Base-by-base conservation (phyloP, 306 rosid genomes). In the Parietaria judaica region DNA sequence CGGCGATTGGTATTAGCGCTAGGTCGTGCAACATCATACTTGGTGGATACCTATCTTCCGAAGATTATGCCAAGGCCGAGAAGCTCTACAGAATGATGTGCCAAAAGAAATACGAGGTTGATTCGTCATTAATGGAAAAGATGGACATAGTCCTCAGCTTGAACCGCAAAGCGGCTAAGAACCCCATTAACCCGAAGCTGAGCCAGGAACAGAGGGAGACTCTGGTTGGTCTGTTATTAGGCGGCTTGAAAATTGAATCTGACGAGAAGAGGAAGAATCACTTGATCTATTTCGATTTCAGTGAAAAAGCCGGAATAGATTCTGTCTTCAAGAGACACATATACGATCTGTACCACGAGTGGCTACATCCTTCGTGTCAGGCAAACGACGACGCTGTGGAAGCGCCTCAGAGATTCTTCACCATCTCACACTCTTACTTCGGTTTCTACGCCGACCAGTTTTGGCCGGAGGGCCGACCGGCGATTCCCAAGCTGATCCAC, bases 151-250 rank as follows among this genome's bases (percentile, higher is more conserved):
- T 88, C 59, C 65, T 91, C 66, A 91, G 96, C 78, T 78, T 83
- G 84, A 85, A 77, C 60, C 79, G 76, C 78, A 80, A 76, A 68
- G 61, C 47, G 51, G 72, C 79, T 66, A 83, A 63, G 72, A 85
- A 63, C 51, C 92, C 87, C 58, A 53, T 61, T 54, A 85, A 80
- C 82, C 71, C 74, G 75, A 88, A 75, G 81, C 78, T 91, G 66
- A 91, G 87, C 79, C 83, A 83, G 65, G 95, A 88, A 47, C 96
- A 88, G 70, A 76, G 98, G 61, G 98, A 91, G 73, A 79, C 84
- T 51, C 80, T 88, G 69, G 80, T 91, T 63, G 96, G 98, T 65
- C 56, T 91, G 71, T 83, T 88, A 62, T 72, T 91, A 66, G 96
- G 98, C 58, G 98, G 98, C 53, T 67, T 91, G 80, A 72, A 61